phyloP scores from a whole-genome alignment of 495 filamentous ascomycete species.

The Peziza echinospora region DNA sequence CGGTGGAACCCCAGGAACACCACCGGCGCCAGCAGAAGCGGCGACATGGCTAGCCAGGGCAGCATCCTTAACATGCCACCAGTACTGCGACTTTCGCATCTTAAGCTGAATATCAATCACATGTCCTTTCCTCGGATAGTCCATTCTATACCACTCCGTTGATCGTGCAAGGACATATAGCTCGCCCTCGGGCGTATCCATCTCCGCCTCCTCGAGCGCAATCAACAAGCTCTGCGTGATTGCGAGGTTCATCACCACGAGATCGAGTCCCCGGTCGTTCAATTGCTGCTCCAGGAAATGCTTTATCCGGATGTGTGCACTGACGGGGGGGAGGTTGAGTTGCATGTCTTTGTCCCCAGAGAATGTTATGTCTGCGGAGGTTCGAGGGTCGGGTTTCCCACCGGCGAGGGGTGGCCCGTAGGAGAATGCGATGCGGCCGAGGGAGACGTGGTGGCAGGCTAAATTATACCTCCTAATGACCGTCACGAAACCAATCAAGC shows the following conservation, averaged over 20 bases:
- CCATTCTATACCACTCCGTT: slow-evolving; percentile 29
- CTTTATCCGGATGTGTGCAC: slow-evolving; percentile 55
- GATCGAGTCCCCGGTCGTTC: slow-evolving; percentile 36
- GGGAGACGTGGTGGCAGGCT: slow-evolving; percentile 32
- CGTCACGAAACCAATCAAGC: slow-evolving; percentile 41
- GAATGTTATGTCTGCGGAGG: slow-evolving; percentile 1
- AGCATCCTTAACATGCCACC: slow-evolving; percentile 17
- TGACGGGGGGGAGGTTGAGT: slow-evolving; percentile 37
- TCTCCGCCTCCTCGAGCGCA: slow-evolving; percentile 37
- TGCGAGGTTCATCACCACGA: slow-evolving; percentile 31
- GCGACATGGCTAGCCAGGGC: not conserved
- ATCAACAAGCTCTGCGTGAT: slow-evolving; percentile 47
- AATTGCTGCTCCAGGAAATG: slow-evolving; percentile 40
- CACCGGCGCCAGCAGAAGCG: slow-evolving; percentile 5
- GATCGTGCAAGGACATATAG: slow-evolving; percentile 24
- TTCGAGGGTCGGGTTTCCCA: slow-evolving; percentile 10
- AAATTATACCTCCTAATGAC: slow-evolving; percentile 34
- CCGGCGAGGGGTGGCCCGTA: slow-evolving; percentile 27
- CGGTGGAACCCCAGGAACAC: too few species aligned
- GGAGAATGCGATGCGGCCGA: slow-evolving; percentile 38
- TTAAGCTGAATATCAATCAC: slow-evolving; percentile 13
- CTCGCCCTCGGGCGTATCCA: slow-evolving; percentile 23
- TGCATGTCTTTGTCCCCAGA: slow-evolving; percentile 18
- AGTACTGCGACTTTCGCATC: slow-evolving; percentile 9
- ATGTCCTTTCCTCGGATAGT: slow-evolving; percentile 18